These are phyloP conservation scores for Leptodermis oblonga DNA, from an alignment of 257 asterid genomes.

Conservation along the genomic window DNA sequence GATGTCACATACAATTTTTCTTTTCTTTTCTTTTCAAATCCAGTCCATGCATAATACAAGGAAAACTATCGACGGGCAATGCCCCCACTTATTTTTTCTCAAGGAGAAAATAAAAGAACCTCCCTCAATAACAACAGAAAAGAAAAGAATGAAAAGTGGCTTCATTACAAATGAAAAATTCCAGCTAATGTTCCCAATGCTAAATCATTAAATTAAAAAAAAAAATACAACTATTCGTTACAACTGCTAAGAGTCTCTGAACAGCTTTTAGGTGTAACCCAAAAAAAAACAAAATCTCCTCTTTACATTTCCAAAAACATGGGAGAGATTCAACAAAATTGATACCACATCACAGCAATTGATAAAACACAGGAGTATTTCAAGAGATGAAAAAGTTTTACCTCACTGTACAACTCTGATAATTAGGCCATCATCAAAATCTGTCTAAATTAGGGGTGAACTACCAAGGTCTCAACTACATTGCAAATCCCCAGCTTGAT, in stretches of 20 bases:
- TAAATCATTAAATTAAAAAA: constrained; percentile 13
- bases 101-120: too few species aligned
- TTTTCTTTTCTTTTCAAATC: too few species aligned
- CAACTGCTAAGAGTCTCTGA: constrained; percentile 32
- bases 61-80: too few species aligned
- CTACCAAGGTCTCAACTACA: constrained; percentile 34
- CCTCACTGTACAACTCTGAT: constrained; percentile 63
- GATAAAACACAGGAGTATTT: constrained; percentile 36
- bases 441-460: constrained; percentile 24
- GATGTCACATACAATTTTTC: too few species aligned
- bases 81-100: too few species aligned
- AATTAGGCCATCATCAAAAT: constrained; percentile 28
- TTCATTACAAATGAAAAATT: neutral
- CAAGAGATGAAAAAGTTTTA: constrained; percentile 39
- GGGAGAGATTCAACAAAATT: constrained; percentile 23
- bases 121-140: neutral
- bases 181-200: constrained; percentile 22
- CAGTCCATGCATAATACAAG: too few species aligned
- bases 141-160: neutral
- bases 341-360: constrained; percentile 39
- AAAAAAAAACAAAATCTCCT: constrained; percentile 27
- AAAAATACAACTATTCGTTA: constrained; percentile 26
- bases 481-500: constrained; percentile 34
- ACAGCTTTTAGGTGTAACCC: constrained; percentile 14
- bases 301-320: constrained; percentile 44